Evolutionary conservation across 2,329 filamentous ascomycete genomes (phyloP).

Genomic region (Elsinoe ampelina): DNA sequence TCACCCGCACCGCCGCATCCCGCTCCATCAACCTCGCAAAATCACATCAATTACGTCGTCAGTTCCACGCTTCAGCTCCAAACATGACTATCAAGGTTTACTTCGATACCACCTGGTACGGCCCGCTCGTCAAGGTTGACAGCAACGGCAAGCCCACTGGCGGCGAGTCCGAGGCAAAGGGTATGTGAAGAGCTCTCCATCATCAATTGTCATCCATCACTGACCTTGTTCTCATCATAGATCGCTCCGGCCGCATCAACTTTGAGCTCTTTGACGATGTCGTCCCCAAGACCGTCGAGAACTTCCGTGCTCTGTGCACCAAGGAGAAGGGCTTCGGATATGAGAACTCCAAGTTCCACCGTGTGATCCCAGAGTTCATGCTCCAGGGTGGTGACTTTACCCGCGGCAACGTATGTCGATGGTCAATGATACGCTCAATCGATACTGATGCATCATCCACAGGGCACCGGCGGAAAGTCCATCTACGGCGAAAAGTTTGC

Average conservation of each 20-base stretch:
- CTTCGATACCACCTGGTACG: constrained; percentile 54
- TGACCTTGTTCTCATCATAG: constrained; percentile 35
- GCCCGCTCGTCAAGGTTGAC: constrained; percentile 57
- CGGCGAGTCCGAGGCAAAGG: constrained; percentile 39
- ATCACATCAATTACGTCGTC: constrained; percentile 14
- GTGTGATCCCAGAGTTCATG: constrained; percentile 98
- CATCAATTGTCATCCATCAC: constrained; percentile 16
- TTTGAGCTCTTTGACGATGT: constrained; percentile 80
- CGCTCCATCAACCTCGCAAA: constrained; percentile 14
- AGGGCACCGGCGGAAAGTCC: constrained; percentile 93
- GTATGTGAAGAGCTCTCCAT: constrained; percentile 41
- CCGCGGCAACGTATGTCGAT: constrained; percentile 66
- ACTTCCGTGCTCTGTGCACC: constrained; percentile 91
- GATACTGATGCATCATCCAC: constrained; percentile 14
- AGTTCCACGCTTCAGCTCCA: constrained; percentile 55
- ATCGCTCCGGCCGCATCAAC: constrained; percentile 68
- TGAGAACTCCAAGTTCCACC: constrained; percentile 79
- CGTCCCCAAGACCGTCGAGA: constrained; percentile 91
- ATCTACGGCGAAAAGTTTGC: constrained; percentile 98
- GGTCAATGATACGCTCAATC: not conserved
- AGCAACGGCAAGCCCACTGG: constrained; percentile 42
- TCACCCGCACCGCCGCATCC: constrained; percentile 14
- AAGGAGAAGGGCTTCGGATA: constrained; percentile 87
- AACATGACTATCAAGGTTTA: constrained; percentile 69
- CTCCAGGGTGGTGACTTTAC: constrained; percentile 98